These are phyloP conservation scores for Colletotrichum echinochloae DNA, from an alignment of 2,329 filamentous ascomycete species.

Conservation along the genomic window DNA sequence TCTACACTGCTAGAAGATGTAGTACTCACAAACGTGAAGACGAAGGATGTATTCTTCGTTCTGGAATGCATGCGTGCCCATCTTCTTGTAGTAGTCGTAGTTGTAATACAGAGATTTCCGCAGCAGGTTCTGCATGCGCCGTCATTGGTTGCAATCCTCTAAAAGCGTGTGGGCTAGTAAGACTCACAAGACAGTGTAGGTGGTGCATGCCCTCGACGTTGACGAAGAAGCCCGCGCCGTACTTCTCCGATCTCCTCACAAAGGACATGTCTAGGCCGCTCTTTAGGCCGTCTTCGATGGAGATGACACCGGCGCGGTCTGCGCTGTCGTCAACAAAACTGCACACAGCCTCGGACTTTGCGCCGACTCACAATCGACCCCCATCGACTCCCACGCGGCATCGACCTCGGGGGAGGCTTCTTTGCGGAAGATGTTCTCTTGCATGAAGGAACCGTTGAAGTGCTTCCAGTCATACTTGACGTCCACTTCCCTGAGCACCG, in stretches of 20 bases:
- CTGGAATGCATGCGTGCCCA: constrained; percentile 64
- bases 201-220: constrained; percentile 69
- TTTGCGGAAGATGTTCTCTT: constrained; percentile 65
- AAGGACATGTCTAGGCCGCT: constrained; percentile 66
- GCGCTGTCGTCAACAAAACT: constrained; percentile 9
- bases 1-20: too few species aligned
- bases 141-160: too few species aligned
- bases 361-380: constrained; percentile 57
- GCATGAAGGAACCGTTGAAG: constrained; percentile 69
- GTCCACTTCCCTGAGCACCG: constrained; percentile 50
- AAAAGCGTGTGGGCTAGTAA: fast-evolving
- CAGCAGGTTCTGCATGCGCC: constrained; percentile 62
- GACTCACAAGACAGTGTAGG: constrained; percentile 66
- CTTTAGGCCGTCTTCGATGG: constrained; percentile 59
- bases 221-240: constrained; percentile 70
- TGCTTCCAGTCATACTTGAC: constrained; percentile 49
- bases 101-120: constrained; percentile 71
- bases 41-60: constrained; percentile 67
- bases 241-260: constrained; percentile 64
- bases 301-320: constrained; percentile 63
- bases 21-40: constrained; percentile 66
- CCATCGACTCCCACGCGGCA: constrained; percentile 63
- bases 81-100: constrained; percentile 65
- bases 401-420: constrained; percentile 65
- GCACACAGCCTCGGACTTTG: fast-evolving